phyloP scores from a whole-genome alignment of 345 rosid genomes.

The Salix arbutifolia region DNA sequence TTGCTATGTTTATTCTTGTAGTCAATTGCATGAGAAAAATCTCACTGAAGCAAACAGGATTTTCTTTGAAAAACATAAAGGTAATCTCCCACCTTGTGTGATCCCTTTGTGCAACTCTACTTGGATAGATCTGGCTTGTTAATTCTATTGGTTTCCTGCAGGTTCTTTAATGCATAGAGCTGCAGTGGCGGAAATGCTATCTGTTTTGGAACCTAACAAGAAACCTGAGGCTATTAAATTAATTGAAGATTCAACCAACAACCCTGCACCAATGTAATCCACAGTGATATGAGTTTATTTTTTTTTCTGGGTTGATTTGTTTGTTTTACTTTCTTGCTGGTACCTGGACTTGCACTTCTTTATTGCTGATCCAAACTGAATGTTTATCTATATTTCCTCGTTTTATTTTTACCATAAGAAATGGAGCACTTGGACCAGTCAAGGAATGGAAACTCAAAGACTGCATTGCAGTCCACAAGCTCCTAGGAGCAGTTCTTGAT shows the following conservation, averaged over 20 bases:
- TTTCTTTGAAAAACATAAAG: constrained; percentile 75
- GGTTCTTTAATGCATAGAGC: constrained; percentile 93
- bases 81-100: constrained; percentile 27
- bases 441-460: constrained; percentile 81
- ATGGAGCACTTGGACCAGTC: constrained; percentile 59
- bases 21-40: constrained; percentile 78
- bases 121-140: not conserved
- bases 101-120: not conserved
- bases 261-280: constrained; percentile 48
- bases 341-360: not conserved
- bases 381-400: not conserved
- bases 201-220: constrained; percentile 60
- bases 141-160: constrained; percentile 24
- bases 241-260: constrained; percentile 72
- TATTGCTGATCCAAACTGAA: constrained; percentile 1
- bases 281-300: not conserved
- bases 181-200: constrained; percentile 84
- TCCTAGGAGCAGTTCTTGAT: constrained; percentile 43
- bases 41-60: constrained; percentile 66
- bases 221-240: constrained; percentile 64
- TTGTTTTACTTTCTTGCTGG: not conserved
- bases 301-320: not conserved
- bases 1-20: constrained; percentile 25
- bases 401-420: constrained; percentile 26
- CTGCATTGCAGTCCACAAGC: constrained; percentile 70